Evolutionary conservation across 306 rosid species (phyloP).

Genomic region (Malus sieversii): DNA sequence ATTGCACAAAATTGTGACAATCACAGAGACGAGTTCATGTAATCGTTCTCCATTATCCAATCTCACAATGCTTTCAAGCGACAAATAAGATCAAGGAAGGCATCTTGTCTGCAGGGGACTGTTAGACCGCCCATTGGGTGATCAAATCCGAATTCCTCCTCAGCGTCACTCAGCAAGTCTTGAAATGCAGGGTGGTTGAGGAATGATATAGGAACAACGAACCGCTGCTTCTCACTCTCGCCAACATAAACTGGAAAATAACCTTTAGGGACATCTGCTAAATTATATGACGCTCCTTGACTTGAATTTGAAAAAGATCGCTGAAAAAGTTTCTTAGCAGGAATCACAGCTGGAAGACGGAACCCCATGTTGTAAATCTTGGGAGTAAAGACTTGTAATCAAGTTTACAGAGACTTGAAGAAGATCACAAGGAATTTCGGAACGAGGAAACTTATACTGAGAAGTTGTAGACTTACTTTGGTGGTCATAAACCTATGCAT

Average conservation of each 20-base stretch:
- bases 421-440: neutral
- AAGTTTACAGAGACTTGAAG: neutral
- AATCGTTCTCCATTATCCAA: too few species aligned
- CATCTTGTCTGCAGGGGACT: too few species aligned
- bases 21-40: too few species aligned
- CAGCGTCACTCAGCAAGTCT: too few species aligned
- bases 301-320: neutral
- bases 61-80: too few species aligned
- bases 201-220: too few species aligned
- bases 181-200: too few species aligned
- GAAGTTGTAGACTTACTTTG: neutral
- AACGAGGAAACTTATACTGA: neutral
- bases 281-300: neutral
- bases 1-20: too few species aligned
- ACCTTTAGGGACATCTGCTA: conserved; percentile 27
- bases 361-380: neutral
- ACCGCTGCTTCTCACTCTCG: conserved; percentile 7
- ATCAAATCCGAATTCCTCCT: too few species aligned
- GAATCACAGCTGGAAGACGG: neutral
- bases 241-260: conserved; percentile 27
- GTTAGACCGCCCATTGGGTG: too few species aligned
- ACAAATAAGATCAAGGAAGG: too few species aligned
- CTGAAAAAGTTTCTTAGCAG: neutral
- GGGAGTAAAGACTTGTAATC: neutral
- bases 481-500: neutral